Evolutionary conservation across 1,284 basidiomycete genomes (phyloP), one percentile per base, ranked within the genome.

Genomic region (Tylopilus orsonianus): DNA sequence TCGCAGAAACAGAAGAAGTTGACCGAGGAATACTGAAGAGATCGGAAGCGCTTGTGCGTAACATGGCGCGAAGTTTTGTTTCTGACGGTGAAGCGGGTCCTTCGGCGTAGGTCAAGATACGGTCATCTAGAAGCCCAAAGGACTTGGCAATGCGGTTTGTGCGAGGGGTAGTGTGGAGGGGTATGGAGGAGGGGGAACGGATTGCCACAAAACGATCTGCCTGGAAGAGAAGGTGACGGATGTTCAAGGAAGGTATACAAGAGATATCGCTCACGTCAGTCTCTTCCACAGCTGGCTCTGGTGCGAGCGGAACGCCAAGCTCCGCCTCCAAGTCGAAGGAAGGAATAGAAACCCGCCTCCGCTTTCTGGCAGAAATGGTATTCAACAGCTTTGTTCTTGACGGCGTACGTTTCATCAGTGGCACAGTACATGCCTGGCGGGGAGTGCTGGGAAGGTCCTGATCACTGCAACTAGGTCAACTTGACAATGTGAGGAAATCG

Each of bases 131-230:
- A 41, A 77, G 68, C 9, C 75, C 75, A 37, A 78, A 74, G 10
- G 68, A 62, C 46, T 73, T 72, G 29, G 75, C 75, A 26, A 78
- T 75, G 34, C 76, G 70, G 41, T 71, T 71, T 12, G 75, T 74
- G 38, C 75, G 75, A 13, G 75, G 75, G 1, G 75, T 78, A 5
- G 58, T 71, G 39, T 75, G 68, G 27, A 77, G 67, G 4, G 75
- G 76, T 19, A 75, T 57, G 3, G 67, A 60, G 7, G 61, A 57
- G 6, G 71, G 63, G 30, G 68, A 67, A 5, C 70, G 70, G 13
- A 67, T 62, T 8, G 75, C 58, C 16, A 77, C 72, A 57, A 78
- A 77, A 19, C 77, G 68, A 55, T 77, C 77, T 23, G 72, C 72
- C 77, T 78, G 30, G 2, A 33, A 46, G 34, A 29, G n/a, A 46